These are phyloP conservation scores for Naematelia encephala DNA, from an alignment of 768 basidiomycete genomes.

Conservation along the genomic window DNA sequence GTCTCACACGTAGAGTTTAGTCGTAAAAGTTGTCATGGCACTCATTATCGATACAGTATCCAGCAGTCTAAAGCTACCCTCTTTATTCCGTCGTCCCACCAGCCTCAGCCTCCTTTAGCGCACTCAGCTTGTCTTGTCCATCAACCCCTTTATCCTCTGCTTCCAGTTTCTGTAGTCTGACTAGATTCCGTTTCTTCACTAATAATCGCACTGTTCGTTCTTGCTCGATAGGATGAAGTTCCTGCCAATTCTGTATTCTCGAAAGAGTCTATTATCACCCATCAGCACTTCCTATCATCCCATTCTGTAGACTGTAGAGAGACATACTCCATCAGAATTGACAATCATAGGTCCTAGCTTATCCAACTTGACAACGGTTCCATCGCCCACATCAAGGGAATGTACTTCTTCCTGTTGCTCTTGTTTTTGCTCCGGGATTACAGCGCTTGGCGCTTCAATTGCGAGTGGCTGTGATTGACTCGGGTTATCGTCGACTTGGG, in stretches of 20 bases:
- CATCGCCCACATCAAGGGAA: conserved; percentile 38
- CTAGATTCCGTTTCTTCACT: conserved; percentile 50
- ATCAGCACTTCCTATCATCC: no score
- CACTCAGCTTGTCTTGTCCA: conserved; percentile 12
- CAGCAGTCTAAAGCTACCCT: not conserved
- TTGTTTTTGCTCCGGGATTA: not conserved
- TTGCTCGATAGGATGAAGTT: conserved; percentile 60
- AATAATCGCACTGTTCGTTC: conserved; percentile 61
- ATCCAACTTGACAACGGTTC: conserved; percentile 57
- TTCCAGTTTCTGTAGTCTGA: conserved; percentile 41
- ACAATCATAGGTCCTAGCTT: conserved; percentile 66
- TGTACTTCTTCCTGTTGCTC: conserved; percentile 19
- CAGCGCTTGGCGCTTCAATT: conserved; percentile 17
- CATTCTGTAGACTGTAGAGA: no score
- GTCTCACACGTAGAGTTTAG: no score
- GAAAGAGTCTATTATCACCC: conserved; percentile 69
- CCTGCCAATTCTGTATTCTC: conserved; percentile 64
- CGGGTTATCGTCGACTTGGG: not conserved
- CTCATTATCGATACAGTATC: not conserved
- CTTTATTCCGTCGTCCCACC: not conserved
- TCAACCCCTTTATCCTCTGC: conserved; percentile 18
- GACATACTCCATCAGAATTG: conserved; percentile 66
- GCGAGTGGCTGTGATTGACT: conserved; percentile 6
- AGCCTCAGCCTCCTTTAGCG: conserved; percentile 7
- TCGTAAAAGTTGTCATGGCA: not conserved